Evolutionary conservation across 345 rosid genomes (phyloP).

Genomic region (Nasturtium officinale): DNA sequence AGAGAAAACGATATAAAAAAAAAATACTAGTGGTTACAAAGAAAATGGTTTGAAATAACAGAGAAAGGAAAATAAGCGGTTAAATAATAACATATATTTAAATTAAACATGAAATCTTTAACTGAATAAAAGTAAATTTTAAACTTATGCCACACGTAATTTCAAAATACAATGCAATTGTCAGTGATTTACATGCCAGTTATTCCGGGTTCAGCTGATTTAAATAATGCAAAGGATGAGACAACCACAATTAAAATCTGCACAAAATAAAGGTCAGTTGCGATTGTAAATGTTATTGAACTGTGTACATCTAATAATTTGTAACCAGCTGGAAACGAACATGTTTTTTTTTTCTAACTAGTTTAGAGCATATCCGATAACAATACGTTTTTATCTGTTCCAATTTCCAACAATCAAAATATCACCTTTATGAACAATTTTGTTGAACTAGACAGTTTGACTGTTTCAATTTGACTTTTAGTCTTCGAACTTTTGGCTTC

Average conservation of each 20-base stretch:
- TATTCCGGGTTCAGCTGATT: background rate
- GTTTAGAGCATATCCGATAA: background rate
- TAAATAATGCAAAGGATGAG: background rate
- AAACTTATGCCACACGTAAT: background rate
- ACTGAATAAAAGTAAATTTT: no score
- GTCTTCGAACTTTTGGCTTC: background rate
- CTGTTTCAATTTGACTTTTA: conserved; percentile 7
- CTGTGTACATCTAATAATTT: background rate
- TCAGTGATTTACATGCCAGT: background rate
- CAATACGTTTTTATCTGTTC: background rate
- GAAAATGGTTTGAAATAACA: no score
- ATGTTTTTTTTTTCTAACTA: background rate
- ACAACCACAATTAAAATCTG: background rate
- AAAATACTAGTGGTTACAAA: no score
- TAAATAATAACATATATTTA: no score
- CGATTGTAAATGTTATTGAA: background rate
- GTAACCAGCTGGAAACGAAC: background rate
- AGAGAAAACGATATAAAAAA: background rate
- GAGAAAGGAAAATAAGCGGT: background rate
- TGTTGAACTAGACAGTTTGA: conserved; percentile 23
- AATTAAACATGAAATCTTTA: no score
- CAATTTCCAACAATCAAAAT: background rate
- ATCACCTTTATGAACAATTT: background rate
- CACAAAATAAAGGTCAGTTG: background rate
- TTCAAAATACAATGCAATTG: background rate